Evolutionary conservation across 305 asterid genomes (phyloP), one percentile per base, ranked within the genome.

Genomic region (Salvia sclarea): DNA sequence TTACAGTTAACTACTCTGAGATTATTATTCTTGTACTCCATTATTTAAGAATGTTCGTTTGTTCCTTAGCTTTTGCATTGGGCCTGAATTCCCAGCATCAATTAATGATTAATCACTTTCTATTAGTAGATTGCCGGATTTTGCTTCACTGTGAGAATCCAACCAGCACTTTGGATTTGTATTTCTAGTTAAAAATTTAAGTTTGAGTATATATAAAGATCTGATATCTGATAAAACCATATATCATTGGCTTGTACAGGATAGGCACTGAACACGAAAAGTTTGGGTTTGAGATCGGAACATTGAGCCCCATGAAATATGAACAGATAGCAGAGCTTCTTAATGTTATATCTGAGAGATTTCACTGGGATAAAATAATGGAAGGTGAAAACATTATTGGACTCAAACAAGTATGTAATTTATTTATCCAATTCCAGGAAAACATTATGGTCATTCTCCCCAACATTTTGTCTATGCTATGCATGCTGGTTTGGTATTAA

Each of bases 261-360:
- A 93, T 93, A 76, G 98, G 98, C 61, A 93, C 98, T 57, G 97
- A 93, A 82, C 98, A 93, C 68, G 97, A 93, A 73, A 93, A 93
- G 72, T 93, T 93, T 55, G 98, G 98, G 69, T 93, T 93, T 65
- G 96, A 90, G 80, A 68, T 81, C 66, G 86, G 64, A 66, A 85
- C 89, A 53, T 75, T 93, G 61, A 77, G 58, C 49, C 97, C 98
- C 66, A 88, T 90, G 89, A 88, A 84, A 68, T 90, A 93, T 69
- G 87, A 87, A 49, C 98, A 93, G 77, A 93, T 93, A 64, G 80
- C 92, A n/a, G 96, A 91, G 78, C 85, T 93, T 74, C 96, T 93
- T 57, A 76, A 87, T 64, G 77, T 85, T 73, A 87, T 93, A 72
- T 86, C 96, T 30, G 97, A 93, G 89, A 88, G 97, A 83, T 93